Conservation (phyloP, 345 rosid genomes). For the Rubroshorea leprosula region DNA sequence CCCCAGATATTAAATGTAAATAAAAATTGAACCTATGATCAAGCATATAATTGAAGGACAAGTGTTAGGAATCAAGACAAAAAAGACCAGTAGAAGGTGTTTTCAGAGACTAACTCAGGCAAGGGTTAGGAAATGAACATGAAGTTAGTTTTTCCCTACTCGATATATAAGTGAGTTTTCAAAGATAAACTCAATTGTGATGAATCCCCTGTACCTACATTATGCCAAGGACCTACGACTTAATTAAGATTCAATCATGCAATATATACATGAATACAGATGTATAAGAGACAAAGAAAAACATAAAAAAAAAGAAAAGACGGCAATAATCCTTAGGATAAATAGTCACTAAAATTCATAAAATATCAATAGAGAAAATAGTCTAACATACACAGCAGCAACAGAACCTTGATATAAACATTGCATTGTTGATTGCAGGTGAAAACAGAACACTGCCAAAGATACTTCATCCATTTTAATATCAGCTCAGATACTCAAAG, state of each 20-base stretch:
- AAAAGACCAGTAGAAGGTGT: neutral
- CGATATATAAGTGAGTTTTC: neutral
- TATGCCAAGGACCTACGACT: slow-evolving; percentile 4
- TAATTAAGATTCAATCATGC: neutral
- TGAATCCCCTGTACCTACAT: neutral
- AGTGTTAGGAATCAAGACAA: neutral
- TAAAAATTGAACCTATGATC: slow-evolving; percentile 28
- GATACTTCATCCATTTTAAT: slow-evolving; percentile 39
- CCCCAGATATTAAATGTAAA: slow-evolving; percentile 30
- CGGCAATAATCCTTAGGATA: slow-evolving; percentile 16
- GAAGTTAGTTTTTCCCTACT: no score
- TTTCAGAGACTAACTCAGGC: neutral
- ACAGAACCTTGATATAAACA: slow-evolving; percentile 51
- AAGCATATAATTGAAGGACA: slow-evolving; percentile 12
- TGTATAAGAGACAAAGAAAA: neutral
- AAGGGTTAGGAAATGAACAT: no score
- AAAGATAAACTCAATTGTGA: neutral
- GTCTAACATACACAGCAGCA: slow-evolving; percentile 56
- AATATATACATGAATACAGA: neutral
- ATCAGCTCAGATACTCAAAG: slow-evolving; percentile 38
- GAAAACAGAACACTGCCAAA: slow-evolving; percentile 45
- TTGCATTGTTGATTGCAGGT: slow-evolving; percentile 40
- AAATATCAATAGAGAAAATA: slow-evolving; percentile 28
- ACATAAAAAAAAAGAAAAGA: slow-evolving; percentile 10
- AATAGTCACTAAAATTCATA: slow-evolving; percentile 18